Evolutionary conservation across 371 early-diverging fungal species (phyloP), one percentile per base, ranked within the genome.

Genomic region (Syncephalastrum sp.): DNA sequence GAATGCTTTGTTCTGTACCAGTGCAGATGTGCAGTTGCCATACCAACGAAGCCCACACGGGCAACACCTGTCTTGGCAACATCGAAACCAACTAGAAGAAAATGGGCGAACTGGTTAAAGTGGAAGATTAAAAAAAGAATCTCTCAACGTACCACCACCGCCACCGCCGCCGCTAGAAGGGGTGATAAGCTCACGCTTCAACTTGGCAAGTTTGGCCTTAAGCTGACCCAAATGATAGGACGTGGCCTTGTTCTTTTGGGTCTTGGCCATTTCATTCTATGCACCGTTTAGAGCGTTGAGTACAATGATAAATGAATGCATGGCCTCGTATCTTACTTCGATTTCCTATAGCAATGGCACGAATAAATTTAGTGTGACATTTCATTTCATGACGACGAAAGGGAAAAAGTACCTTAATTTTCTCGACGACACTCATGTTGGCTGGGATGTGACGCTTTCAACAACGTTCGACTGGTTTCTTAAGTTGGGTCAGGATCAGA

Each of bases 181-280:
- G 19, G 91, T 91, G 42, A 99, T 73, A 45, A 99, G 85, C 77
- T 99, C 99, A 79, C 97, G 88, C 61, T 81, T 85, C 52, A 91
- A 75, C 77, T 98, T 99, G 56, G 99, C 99, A 57, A 99, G 83
- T 78, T 99, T 99, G 60, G 97, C 97, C 74, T 97, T 99, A 61
- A 99, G 83, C 54, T 96, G 88, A 79, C 99, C 99, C 74, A 99
- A 79, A 74, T 99, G 99, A 72, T 91, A 91, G 60, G 95, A 92
- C 55, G 99, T 99, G 45, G 99, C 94, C 84, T 88, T 88, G 67
- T 88, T 88, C 77, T 88, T 88, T 74, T 88, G 88, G 60, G 88
- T 88, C 62, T 78, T 72, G 65, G 88, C 82, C 77, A 88, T 88
- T 72, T 88, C 88, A 64, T 58, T 65, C 80, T 79, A 74, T 53